Evolutionary conservation across 164 flowering plant genomes (phyloP).

Genomic region (Piper betle): DNA sequence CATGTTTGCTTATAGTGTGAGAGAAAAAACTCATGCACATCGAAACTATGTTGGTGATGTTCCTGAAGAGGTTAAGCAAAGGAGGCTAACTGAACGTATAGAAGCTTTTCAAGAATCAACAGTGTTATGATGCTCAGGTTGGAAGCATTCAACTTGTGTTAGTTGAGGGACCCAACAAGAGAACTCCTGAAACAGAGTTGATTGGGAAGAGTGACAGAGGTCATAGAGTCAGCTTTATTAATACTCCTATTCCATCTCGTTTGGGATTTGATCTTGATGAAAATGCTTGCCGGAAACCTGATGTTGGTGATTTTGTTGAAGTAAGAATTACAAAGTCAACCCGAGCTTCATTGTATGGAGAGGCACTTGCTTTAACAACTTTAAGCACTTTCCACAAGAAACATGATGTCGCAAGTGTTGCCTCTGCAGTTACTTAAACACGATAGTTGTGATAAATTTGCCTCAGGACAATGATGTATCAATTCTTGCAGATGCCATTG

Average conservation of each 20-base stretch:
- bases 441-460: background rate
- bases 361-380: too few species aligned
- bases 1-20: too few species aligned
- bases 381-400: too few species aligned
- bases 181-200: slow-evolving; percentile 89
- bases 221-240: slow-evolving; percentile 56
- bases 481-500: background rate
- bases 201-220: slow-evolving; percentile 88
- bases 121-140: slow-evolving; percentile 58
- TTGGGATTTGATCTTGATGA: slow-evolving; percentile 8
- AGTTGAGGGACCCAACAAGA: slow-evolving; percentile 84
- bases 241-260: slow-evolving; percentile 28
- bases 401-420: slow-evolving; percentile 3
- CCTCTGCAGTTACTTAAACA: background rate
- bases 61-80: too few species aligned
- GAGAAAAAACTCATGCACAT: too few species aligned
- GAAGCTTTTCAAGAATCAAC: too few species aligned
- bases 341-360: slow-evolving; percentile 78
- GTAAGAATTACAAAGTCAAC: slow-evolving; percentile 66
- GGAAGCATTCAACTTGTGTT: slow-evolving; percentile 72
- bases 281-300: slow-evolving; percentile 27
- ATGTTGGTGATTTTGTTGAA: slow-evolving; percentile 81
- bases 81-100: too few species aligned
- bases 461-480: background rate
- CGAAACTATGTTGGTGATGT: too few species aligned